phyloP scores from a whole-genome alignment of 2,329 filamentous ascomycete genomes.

The Diaporthe velutina region DNA sequence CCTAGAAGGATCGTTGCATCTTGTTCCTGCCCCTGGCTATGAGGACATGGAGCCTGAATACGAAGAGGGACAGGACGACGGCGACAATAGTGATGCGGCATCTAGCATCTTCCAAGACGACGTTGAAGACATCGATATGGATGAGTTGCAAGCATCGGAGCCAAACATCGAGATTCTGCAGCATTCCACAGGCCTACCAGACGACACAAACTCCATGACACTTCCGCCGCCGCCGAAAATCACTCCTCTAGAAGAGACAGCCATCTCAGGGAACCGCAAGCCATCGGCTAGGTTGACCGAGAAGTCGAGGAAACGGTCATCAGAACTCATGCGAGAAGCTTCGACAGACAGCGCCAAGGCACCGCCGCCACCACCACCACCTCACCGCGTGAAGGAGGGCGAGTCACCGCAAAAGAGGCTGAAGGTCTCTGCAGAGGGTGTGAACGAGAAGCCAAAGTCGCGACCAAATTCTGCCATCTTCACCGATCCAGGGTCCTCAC shows the following conservation, averaged over 20 bases:
- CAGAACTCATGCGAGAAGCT: constrained; percentile 62
- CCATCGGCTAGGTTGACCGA: constrained; percentile 61
- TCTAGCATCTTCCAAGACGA: constrained; percentile 61
- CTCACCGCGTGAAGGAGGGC: constrained; percentile 46
- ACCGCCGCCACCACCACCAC: constrained; percentile 51
- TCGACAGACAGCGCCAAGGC: constrained; percentile 54
- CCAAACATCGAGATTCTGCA: constrained; percentile 60
- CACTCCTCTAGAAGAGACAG: constrained; percentile 66
- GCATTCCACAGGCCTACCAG: constrained; percentile 49
- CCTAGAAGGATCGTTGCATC: constrained; percentile 54
- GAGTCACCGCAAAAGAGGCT: constrained; percentile 50
- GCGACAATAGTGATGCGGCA: constrained; percentile 52
- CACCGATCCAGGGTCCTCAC: constrained; percentile 44
- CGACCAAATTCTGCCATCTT: constrained; percentile 40
- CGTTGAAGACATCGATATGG: constrained; percentile 53
- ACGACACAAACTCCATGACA: constrained; percentile 51
- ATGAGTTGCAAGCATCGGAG: constrained; percentile 57
- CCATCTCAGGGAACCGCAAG: constrained; percentile 62
- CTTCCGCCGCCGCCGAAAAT: constrained; percentile 61
- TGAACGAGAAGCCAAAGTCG: constrained; percentile 34
- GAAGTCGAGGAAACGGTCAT: constrained; percentile 48
- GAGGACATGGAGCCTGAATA: constrained; percentile 47
- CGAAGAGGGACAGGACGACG: constrained; percentile 44
- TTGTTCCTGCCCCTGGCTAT: constrained; percentile 53
- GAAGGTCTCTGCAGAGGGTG: constrained; percentile 40